phyloP scores from a whole-genome alignment of 805 yeast genomes.

The Torulaspora quercuum region DNA sequence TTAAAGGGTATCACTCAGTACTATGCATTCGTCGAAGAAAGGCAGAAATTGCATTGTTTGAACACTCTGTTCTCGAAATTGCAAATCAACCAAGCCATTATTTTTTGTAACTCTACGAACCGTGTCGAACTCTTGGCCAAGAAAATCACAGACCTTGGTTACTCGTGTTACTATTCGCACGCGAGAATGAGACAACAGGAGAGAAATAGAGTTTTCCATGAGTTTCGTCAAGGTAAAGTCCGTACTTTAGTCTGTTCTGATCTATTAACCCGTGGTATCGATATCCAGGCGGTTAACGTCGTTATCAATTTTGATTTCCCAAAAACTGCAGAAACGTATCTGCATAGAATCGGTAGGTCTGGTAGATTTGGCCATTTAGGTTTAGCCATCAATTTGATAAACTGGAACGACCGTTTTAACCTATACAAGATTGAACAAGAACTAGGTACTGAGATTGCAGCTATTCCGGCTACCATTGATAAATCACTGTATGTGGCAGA shows the following conservation, averaged over 20 bases:
- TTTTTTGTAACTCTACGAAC: slow-evolving; percentile 94
- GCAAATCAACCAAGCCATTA: slow-evolving; percentile 93
- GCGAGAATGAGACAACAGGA: slow-evolving; percentile 97
- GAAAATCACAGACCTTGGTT: slow-evolving; percentile 93
- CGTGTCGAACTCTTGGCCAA: slow-evolving; percentile 94
- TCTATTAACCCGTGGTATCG: slow-evolving; percentile 95
- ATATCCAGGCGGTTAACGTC: slow-evolving; percentile 97
- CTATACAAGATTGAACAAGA: slow-evolving; percentile 95
- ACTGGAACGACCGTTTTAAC: slow-evolving; percentile 94
- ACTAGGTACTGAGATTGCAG: slow-evolving; percentile 94
- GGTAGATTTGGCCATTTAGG: slow-evolving; percentile 99
- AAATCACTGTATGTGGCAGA: slow-evolving; percentile 83
- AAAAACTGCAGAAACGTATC: slow-evolving; percentile 93
- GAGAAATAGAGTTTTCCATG: slow-evolving; percentile 97
- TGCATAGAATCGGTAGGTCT: slow-evolving; percentile 98
- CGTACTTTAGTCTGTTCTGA: slow-evolving; percentile 97
- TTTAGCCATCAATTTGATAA: slow-evolving; percentile 91
- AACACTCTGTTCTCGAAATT: slow-evolving; percentile 91
- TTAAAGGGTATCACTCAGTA: slow-evolving; percentile 94
- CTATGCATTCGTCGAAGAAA: slow-evolving; percentile 97
- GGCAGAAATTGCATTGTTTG: slow-evolving; percentile 91
- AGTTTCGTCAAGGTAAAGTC: slow-evolving; percentile 96
- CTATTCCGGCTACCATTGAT: slow-evolving; percentile 93
- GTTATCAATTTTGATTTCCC: slow-evolving; percentile 99
- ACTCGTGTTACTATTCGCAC: slow-evolving; percentile 94